A percentile compares a stretch with the other conserved stretches of the same genome.
phyloP scores from a whole-genome alignment of 2,329 filamentous ascomycete species.

The Fusarium coicis region DNA sequence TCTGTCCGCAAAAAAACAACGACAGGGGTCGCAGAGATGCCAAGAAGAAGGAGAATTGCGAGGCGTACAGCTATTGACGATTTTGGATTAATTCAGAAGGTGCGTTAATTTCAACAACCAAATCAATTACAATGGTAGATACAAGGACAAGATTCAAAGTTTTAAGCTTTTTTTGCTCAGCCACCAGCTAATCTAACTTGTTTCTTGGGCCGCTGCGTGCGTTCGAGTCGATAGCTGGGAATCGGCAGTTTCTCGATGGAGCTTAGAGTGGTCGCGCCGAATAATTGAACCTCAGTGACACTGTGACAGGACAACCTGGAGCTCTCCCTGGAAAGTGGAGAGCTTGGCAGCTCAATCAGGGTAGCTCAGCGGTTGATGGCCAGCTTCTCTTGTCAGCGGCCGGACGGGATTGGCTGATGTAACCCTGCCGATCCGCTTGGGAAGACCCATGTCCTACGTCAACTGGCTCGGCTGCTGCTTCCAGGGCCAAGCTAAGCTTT shows the following conservation, averaged over 20 bases:
- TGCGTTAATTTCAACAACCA: not conserved
- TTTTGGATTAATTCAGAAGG: not conserved
- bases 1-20: not conserved
- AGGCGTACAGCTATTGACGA: not conserved
- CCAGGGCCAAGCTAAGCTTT: constrained; percentile 11
- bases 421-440: constrained; percentile 5
- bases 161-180: constrained; percentile 32
- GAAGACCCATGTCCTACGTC: constrained; percentile 36
- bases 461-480: constrained; percentile 8
- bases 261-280: constrained; percentile 18
- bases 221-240: not conserved
- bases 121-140: not conserved
- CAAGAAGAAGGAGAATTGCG: not conserved
- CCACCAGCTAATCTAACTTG: constrained; percentile 13
- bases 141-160: constrained; percentile 10
- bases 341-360: constrained; percentile 3
- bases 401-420: not conserved
- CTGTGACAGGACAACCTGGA: constrained; percentile 31
- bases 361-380: constrained; percentile 11
- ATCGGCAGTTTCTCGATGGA: constrained; percentile 28
- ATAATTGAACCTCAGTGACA: constrained; percentile 33
- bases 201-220: not conserved
- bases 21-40: not conserved
- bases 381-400: not conserved
- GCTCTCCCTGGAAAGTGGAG: constrained; percentile 18